Evolutionary conservation across 345 rosid genomes (phyloP).

Genomic region (Lenwebbia sp.): DNA sequence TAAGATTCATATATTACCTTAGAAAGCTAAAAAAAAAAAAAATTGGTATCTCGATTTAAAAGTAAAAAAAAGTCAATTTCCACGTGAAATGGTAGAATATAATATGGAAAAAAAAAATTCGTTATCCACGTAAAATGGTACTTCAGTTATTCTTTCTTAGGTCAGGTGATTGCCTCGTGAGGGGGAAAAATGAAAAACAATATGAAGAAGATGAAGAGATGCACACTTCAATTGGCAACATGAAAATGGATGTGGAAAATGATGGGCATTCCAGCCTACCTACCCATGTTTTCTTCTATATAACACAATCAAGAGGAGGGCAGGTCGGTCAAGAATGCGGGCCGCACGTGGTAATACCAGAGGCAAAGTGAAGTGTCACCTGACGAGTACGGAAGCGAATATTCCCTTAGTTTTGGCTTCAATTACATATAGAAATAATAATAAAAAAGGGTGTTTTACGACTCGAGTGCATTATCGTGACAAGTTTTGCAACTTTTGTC

Average conservation of each 20-base stretch:
- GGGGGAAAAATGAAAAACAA: neutral
- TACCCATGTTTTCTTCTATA: neutral
- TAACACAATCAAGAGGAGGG: neutral
- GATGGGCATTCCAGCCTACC: neutral
- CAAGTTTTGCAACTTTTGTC: too few species aligned
- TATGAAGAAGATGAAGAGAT: neutral
- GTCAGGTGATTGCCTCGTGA: neutral
- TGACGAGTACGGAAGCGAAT: rapidly evolving
- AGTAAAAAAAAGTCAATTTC: neutral
- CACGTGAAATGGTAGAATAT: neutral
- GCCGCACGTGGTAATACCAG: neutral
- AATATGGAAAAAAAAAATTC: neutral
- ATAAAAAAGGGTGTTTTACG: neutral
- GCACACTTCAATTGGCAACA: neutral
- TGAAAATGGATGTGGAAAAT: too few species aligned
- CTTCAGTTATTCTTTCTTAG: neutral
- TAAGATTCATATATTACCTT: neutral
- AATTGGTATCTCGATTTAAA: neutral
- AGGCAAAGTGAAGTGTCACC: neutral
- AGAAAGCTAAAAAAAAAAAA: neutral
- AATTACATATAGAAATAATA: neutral
- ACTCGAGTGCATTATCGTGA: neutral
- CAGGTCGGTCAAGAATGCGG: too few species aligned
- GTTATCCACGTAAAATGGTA: neutral
- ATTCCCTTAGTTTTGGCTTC: neutral